phyloP scores from a whole-genome alignment of 169 alveolate species.

The Eimeria falciformis region DNA sequence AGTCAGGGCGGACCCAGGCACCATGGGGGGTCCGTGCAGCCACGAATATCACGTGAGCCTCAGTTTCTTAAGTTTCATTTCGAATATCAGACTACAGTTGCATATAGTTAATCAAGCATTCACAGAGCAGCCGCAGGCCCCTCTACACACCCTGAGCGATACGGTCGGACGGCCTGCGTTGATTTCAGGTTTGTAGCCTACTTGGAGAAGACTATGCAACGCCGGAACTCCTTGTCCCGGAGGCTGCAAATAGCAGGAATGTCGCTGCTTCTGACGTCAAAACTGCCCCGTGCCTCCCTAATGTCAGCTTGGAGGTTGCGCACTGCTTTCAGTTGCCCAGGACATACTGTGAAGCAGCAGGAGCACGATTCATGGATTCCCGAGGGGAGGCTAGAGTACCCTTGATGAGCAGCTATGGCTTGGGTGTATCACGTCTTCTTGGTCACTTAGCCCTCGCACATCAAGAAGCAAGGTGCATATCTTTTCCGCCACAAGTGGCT shows the following conservation, averaged over 20 bases:
- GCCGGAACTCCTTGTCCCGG: not conserved
- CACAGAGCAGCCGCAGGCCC: not conserved
- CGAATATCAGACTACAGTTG: no score
- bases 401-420: constrained; percentile 50
- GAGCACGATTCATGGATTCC: constrained; percentile 53
- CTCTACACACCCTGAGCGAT: no score
- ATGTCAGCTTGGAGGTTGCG: constrained; percentile 43
- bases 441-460: constrained; percentile 53
- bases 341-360: constrained; percentile 39
- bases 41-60: constrained; percentile 61
- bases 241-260: not conserved
- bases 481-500: constrained; percentile 64
- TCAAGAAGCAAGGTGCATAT: constrained; percentile 33
- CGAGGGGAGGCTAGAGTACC: constrained; percentile 33
- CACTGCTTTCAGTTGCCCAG: constrained; percentile 67
- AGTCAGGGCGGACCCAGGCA: constrained; percentile 42
- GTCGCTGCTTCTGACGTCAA: not conserved
- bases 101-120: no score
- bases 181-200: constrained; percentile 30
- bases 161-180: not conserved
- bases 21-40: constrained; percentile 70
- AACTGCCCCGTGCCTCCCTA: no score
- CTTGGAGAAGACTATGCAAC: constrained; percentile 29
- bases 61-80: no score
- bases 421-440: constrained; percentile 54